Evolutionary conservation across 176 grass and related monocot genomes (phyloP).

Genomic region (Zizania latifolia): DNA sequence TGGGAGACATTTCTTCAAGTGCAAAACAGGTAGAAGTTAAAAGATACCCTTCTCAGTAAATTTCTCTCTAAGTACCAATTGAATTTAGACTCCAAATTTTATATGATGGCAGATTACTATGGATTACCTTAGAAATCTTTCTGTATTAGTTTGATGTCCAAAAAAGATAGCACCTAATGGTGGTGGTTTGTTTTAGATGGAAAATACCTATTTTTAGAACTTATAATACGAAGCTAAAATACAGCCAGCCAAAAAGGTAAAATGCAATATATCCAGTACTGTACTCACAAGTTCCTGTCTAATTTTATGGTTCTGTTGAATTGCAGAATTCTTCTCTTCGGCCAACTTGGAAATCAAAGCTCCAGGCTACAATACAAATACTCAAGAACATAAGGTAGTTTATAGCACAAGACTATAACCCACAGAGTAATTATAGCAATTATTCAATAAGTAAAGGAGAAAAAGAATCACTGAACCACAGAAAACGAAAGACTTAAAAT

Average conservation of each 20-base stretch:
- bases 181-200: background rate
- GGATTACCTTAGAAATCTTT: background rate
- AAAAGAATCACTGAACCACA: too few species aligned
- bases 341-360: constrained; percentile 57
- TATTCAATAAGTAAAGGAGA: too few species aligned
- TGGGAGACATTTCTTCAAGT: background rate
- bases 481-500: too few species aligned
- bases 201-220: background rate
- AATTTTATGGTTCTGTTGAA: constrained; percentile 64
- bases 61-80: background rate
- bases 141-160: background rate
- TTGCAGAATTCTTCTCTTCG: constrained; percentile 63
- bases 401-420: background rate
- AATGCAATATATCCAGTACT: too few species aligned
- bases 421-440: background rate
- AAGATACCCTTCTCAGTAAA: background rate
- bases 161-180: background rate
- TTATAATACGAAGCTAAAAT: background rate
- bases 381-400: constrained; percentile 12
- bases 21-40: background rate
- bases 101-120: background rate
- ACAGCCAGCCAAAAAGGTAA: background rate
- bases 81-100: background rate
- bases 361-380: constrained; percentile 40
- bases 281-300: constrained; percentile 61